A percentile compares a stretch with the other conserved stretches of the same genome.
Conservation (phyloP, 768 basidiomycete genomes). For the Crassisporium funariophilum region DNA sequence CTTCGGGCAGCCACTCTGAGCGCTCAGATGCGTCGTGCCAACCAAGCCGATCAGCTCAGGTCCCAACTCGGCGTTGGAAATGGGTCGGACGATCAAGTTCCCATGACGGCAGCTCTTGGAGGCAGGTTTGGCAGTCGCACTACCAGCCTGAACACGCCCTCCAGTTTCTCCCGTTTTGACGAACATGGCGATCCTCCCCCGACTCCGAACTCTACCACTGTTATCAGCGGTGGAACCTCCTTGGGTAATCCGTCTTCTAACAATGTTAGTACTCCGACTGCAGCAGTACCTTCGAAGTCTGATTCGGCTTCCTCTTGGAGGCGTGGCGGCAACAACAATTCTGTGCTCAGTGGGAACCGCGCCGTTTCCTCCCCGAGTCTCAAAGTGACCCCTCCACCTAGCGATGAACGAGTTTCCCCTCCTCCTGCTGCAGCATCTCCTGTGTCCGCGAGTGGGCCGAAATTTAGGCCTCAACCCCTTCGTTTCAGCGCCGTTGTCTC, state of each 20-base stretch:
- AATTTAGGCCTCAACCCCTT: conserved; percentile 67
- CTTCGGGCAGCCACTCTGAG: conserved; percentile 55
- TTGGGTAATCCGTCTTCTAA: conserved; percentile 57
- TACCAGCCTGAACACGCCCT: conserved; percentile 42
- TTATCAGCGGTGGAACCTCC: conserved; percentile 74
- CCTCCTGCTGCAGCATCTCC: conserved; percentile 37
- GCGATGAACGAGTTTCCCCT: conserved; percentile 56
- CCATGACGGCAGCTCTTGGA: conserved; percentile 80
- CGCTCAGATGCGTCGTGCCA: conserved; percentile 66
- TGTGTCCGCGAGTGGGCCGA: conserved; percentile 28
- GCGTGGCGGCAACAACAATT: conserved; percentile 72
- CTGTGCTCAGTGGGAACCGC: conserved; percentile 68
- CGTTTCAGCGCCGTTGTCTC: conserved; percentile 58
- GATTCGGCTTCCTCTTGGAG: conserved; percentile 82
- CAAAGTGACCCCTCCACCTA: conserved; percentile 73
- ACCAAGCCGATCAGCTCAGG: conserved; percentile 67
- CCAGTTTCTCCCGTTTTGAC: conserved; percentile 26
- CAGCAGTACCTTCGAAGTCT: conserved; percentile 74
- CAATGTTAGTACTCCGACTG: conserved; percentile 30
- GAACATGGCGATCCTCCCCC: conserved; percentile 50
- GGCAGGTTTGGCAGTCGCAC: conserved; percentile 76
- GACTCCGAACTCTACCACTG: conserved; percentile 63
- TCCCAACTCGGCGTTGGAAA: conserved; percentile 54
- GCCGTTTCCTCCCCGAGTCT: conserved; percentile 64
- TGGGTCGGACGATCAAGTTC: conserved; percentile 57